Conservation (phyloP, 164 flowering plant species). For the Berberis thunbergii region DNA sequence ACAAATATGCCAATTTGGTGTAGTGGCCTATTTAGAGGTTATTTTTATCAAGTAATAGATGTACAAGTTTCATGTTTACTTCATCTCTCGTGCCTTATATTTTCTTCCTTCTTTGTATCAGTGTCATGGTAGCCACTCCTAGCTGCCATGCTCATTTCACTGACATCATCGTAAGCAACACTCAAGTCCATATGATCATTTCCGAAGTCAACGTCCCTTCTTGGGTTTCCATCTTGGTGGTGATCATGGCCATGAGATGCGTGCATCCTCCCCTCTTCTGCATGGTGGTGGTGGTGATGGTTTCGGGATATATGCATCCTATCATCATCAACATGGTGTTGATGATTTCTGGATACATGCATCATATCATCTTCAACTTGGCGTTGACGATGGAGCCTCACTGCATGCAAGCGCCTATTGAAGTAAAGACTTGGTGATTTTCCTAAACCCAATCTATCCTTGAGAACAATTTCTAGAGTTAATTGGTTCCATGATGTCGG, state of each 20-base stretch:
- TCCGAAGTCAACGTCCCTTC: slow-evolving; percentile 7
- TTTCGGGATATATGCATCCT: not conserved
- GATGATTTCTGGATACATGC: not conserved
- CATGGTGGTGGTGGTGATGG: no score
- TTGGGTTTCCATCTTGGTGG: not conserved
- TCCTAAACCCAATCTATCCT: slow-evolving; percentile 1
- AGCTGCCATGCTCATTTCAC: slow-evolving; percentile 14
- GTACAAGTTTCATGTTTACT: no score
- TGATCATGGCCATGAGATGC: not conserved
- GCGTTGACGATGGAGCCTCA: not conserved
- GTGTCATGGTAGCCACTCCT: slow-evolving; percentile 6
- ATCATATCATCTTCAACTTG: not conserved
- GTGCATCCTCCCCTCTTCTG: no score
- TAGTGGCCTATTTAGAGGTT: no score
- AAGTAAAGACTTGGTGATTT: slow-evolving; percentile 48
- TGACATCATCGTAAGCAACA: slow-evolving; percentile 24
- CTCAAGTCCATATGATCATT: slow-evolving; percentile 4
- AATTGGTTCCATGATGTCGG: slow-evolving; percentile 6
- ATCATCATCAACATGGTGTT: not conserved
- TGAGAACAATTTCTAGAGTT: slow-evolving; percentile 12
- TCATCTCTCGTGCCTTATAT: no score
- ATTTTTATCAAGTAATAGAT: no score
- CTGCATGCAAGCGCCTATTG: slow-evolving; percentile 25
- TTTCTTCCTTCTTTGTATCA: not conserved
- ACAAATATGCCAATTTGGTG: no score